Evolutionary conservation across 2,329 filamentous ascomycete genomes (phyloP).

Genomic region (Scopulariopsis brevicaulis): DNA sequence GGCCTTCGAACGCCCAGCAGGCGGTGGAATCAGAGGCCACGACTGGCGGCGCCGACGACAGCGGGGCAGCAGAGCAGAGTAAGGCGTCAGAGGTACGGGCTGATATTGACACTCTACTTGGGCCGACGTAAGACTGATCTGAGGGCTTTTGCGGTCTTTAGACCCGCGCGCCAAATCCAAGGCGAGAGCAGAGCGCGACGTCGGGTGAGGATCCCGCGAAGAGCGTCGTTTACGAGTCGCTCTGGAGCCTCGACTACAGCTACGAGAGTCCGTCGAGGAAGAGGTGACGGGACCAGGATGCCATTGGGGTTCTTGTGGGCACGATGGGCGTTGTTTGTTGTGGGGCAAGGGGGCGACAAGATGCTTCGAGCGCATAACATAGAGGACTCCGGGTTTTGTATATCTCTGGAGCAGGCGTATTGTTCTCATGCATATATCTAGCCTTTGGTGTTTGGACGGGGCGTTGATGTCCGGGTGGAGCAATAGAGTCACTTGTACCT

Average conservation of each 20-base stretch:
- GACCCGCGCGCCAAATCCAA: constrained; percentile 11
- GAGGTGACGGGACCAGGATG: background rate
- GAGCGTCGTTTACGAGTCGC: constrained; percentile 48
- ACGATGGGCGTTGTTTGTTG: no score
- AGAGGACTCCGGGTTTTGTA: background rate
- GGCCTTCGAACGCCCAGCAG: background rate
- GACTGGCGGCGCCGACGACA: constrained; percentile 1
- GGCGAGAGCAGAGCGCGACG: constrained; percentile 25
- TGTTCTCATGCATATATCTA: background rate
- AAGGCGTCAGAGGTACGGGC: constrained; percentile 39
- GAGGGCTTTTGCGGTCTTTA: constrained; percentile 7
- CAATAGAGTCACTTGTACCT: background rate
- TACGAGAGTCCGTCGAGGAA: constrained; percentile 30
- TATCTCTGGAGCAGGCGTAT: background rate
- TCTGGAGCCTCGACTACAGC: constrained; percentile 50
- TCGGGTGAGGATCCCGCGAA: constrained; percentile 26
- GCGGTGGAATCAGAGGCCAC: background rate
- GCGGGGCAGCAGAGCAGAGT: constrained; percentile 9
- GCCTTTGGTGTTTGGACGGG: background rate
- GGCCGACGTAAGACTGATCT: constrained; percentile 26
- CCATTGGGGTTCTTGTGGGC: background rate
- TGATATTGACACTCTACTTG: constrained; percentile 36
- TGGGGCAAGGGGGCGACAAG: background rate
- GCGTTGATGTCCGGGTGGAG: background rate
- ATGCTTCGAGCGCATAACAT: background rate